Evolutionary conservation across 371 early-diverging fungal genomes (phyloP), one percentile per base, ranked within the genome.

Genomic region (Fennellomyces sp.): DNA sequence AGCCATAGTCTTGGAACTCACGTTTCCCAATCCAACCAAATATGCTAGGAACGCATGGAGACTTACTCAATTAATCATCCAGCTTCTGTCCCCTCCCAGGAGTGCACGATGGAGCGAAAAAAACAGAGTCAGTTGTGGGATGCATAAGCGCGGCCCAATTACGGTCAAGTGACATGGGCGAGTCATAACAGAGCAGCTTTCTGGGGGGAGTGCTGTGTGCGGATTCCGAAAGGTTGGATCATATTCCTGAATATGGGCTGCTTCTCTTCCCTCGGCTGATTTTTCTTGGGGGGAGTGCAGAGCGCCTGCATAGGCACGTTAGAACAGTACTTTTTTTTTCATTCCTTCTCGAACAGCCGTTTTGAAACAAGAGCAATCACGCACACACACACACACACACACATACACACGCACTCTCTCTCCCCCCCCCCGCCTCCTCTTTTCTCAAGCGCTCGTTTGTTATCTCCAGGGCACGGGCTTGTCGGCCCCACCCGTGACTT

Each of bases 181-280:
- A 30, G 29, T 4, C 2, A 17, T 6, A 30, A 23, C 13, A 19
- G 30, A 50, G 19, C 6, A 17, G n/a, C 6, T 23, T 45, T 45
- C 6, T 17, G 52, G 52, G 52, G 52, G 17, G 52, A 52, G 21
- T 15, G 21, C 8, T 17, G 17, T 19, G 7, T 13, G 52, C 52
- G 52, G 52, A 52, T 31, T 52, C 52, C 52, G 52, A 52, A 52
- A 31, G 19, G 33, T 19, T 52, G 52, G 52, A 52, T 52, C 33
- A 2, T 33, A 52, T 52, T 52, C 52, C 52, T 52, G 52, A 31
- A 52, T 17, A 52, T 52, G 52, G 52, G 28, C 50, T 50, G 28
- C 27, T 31, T 7, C 52, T 33, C 17, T 52, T 52, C 6, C 13
- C 11, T 29, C 52, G 45, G 45, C 17, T 45, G 45, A n/a, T 41